Evolutionary conservation across 2,329 filamentous ascomycete genomes (phyloP).

Genomic region (Pseudogymnoascus sp.): DNA sequence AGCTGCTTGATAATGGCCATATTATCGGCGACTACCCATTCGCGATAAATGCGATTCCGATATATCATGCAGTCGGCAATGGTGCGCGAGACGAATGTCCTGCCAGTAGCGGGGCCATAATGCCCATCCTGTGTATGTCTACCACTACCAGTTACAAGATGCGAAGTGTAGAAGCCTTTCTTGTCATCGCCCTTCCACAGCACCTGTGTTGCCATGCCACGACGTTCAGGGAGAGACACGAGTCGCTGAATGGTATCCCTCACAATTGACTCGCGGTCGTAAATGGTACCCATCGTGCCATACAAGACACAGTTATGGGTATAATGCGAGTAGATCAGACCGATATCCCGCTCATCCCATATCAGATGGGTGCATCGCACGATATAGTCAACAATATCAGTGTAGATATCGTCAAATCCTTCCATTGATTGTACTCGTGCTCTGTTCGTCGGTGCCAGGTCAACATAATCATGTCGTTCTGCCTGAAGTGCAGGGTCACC

Average conservation of each 20-base stretch:
- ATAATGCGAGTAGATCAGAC: conserved; percentile 8
- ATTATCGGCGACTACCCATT: conserved; percentile 12
- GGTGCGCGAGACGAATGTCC: conserved; percentile 12
- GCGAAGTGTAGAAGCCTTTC: conserved; percentile 9
- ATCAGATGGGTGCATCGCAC: conserved; percentile 7
- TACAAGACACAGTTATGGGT: conserved; percentile 9
- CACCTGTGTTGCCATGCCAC: conserved; percentile 8
- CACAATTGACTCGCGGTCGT: conserved; percentile 6
- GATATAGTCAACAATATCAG: conserved; percentile 8
- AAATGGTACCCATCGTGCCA: conserved; percentile 8
- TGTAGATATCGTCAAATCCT: conserved; percentile 8
- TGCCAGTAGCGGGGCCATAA: conserved; percentile 1
- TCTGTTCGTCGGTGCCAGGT: background rate
- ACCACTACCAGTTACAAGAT: conserved; percentile 6
- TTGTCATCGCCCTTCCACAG: conserved; percentile 7
- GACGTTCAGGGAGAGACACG: conserved; percentile 5
- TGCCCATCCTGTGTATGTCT: conserved; percentile 5
- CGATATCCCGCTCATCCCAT: conserved; percentile 9
- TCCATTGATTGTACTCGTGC: background rate
- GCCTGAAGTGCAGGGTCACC: conserved; percentile 2
- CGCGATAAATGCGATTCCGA: conserved; percentile 11
- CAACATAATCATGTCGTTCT: conserved; percentile 4
- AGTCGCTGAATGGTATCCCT: conserved; percentile 6
- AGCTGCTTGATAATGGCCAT: conserved; percentile 10
- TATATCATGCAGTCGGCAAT: conserved; percentile 14